Evolutionary conservation across 176 grass and related monocot genomes (phyloP).

Genomic region (Avena atlantica): DNA sequence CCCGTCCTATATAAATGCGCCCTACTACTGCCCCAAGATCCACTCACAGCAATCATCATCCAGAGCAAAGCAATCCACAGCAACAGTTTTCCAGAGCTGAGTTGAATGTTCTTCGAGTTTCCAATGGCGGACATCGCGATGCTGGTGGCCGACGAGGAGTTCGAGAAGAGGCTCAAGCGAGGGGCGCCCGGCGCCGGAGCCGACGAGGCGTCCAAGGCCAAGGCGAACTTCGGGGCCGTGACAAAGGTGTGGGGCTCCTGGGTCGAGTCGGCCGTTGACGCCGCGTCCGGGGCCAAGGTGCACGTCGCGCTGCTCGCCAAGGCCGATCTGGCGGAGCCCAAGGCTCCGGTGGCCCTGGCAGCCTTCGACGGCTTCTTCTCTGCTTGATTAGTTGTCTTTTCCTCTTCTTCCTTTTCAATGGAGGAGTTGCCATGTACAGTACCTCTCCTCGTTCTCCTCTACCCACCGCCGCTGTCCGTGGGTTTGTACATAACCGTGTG

Average conservation of each 20-base stretch:
- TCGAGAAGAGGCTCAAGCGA: constrained; percentile 61
- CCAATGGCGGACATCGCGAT: constrained; percentile 78
- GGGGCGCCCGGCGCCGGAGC: not conserved
- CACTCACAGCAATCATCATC: not conserved
- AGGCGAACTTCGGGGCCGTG: constrained; percentile 44
- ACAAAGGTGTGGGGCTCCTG: constrained; percentile 54
- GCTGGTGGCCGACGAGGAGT: constrained; percentile 81
- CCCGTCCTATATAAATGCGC: constrained; percentile 43
- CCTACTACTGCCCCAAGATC: not conserved
- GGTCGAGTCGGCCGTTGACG: constrained; percentile 39
- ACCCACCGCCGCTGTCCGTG: too few species aligned
- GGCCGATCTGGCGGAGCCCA: constrained; percentile 50
- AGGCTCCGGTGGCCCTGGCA: constrained; percentile 30
- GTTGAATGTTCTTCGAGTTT: not conserved
- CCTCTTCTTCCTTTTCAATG: not conserved
- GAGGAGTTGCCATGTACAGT: not conserved
- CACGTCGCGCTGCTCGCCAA: not conserved
- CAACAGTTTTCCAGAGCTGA: not conserved
- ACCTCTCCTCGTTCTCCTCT: too few species aligned
- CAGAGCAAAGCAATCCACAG: constrained; percentile 11
- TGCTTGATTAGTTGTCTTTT: constrained; percentile 39
- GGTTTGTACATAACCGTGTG: too few species aligned
- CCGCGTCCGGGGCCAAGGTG: constrained; percentile 36
- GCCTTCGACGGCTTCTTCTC: constrained; percentile 73
- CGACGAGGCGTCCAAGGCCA: constrained; percentile 34